These are phyloP conservation scores for Closterium sp. DNA, from an alignment of 139 green algal species.

Conservation along the genomic window DNA sequence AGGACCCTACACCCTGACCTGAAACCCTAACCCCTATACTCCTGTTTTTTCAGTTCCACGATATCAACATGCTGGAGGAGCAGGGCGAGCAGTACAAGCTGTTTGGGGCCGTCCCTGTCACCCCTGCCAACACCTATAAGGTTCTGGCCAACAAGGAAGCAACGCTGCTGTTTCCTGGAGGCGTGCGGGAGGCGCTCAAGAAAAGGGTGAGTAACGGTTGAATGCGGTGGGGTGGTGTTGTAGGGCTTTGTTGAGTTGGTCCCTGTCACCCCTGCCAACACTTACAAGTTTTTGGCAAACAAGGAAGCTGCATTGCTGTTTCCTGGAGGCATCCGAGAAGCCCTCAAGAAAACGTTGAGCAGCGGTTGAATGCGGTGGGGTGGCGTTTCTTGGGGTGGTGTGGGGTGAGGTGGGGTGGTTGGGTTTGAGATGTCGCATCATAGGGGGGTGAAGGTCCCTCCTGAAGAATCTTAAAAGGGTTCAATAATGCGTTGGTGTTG, in stretches of 20 bases:
- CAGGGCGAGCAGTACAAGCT: slow-evolving; percentile 66
- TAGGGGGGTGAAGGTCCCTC: too few relatives aligned
- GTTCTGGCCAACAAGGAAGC: slow-evolving; percentile 74
- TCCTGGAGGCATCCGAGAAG: slow-evolving; percentile 55
- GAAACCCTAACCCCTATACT: too few relatives aligned
- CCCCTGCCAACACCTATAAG: slow-evolving; percentile 69
- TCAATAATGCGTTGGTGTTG: too few relatives aligned
- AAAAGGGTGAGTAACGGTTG: background rate
- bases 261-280: slow-evolving; percentile 72
- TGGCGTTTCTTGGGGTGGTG: too few relatives aligned
- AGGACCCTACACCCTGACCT: too few relatives aligned
- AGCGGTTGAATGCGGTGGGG: too few relatives aligned
- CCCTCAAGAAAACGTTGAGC: slow-evolving; percentile 14
- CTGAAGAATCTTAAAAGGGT: too few relatives aligned
- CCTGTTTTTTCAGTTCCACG: slow-evolving; percentile 19
- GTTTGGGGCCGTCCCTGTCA: slow-evolving; percentile 89
- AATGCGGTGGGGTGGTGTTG: too few relatives aligned
- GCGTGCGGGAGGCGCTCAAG: slow-evolving; percentile 16
- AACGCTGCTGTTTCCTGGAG: slow-evolving; percentile 82
- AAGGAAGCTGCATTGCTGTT: slow-evolving; percentile 85
- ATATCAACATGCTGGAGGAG: background rate
- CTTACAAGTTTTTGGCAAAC: slow-evolving; percentile 73
- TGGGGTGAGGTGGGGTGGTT: too few relatives aligned
- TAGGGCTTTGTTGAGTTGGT: too few relatives aligned
- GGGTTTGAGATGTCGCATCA: too few relatives aligned